Evolutionary conservation across 164 flowering plant species (phyloP).

Genomic region (Piper betle): DNA sequence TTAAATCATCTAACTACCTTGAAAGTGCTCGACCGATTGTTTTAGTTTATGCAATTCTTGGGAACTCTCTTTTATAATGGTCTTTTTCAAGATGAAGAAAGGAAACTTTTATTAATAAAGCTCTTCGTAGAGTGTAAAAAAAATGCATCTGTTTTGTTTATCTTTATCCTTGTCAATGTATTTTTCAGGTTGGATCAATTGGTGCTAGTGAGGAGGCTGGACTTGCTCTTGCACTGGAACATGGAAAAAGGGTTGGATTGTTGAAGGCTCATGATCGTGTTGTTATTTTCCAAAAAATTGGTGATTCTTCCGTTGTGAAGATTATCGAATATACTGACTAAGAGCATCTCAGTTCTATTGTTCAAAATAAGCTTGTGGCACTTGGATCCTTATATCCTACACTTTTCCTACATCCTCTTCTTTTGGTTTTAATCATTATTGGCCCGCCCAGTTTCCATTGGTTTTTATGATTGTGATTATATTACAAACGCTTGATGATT

Average conservation of each 20-base stretch:
- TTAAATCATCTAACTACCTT: neutral
- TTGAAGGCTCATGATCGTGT: slow-evolving; percentile 30
- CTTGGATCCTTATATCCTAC: too few relatives aligned
- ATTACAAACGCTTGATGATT: too few relatives aligned
- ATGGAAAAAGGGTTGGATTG: slow-evolving; percentile 25
- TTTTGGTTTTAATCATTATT: too few relatives aligned
- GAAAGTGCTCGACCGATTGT: neutral
- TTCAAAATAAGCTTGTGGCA: too few relatives aligned
- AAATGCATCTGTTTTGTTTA: neutral
- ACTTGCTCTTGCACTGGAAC: slow-evolving; percentile 21
- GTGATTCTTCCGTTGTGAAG: slow-evolving; percentile 32
- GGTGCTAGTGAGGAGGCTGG: slow-evolving; percentile 26
- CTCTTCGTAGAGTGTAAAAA: too few relatives aligned
- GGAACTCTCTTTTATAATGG: neutral
- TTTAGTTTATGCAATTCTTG: neutral
- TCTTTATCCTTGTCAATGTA: neutral
- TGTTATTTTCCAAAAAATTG: slow-evolving; percentile 40
- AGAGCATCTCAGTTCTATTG: too few relatives aligned
- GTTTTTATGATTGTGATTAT: too few relatives aligned
- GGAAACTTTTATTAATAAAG: neutral
- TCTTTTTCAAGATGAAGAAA: neutral
- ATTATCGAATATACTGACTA: slow-evolving; percentile 24
- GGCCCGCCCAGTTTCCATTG: too few relatives aligned
- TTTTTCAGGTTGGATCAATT: slow-evolving; percentile 18
- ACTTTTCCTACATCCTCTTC: too few relatives aligned